Percentiles rank a stretch among this genome's conserved stretches.
phyloP scores from a whole-genome alignment of 2,329 filamentous ascomycete genomes.

The Cucurbitaria berberidis region DNA sequence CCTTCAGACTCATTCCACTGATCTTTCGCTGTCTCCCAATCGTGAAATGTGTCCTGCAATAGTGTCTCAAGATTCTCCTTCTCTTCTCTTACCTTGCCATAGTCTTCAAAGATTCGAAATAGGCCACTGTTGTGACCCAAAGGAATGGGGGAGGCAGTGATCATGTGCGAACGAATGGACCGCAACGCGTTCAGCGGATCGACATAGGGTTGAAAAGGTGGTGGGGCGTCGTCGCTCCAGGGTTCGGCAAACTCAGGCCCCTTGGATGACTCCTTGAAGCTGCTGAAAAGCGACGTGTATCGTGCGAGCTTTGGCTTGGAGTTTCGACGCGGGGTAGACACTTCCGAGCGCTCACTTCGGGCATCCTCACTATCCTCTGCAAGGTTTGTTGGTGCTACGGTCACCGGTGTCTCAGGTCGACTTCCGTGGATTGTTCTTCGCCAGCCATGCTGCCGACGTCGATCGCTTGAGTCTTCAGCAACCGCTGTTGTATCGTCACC shows the following conservation, averaged over 20 bases:
- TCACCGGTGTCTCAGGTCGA: slow-evolving; percentile 29
- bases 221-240: slow-evolving; percentile 32
- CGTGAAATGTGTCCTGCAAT: slow-evolving; percentile 34
- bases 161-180: slow-evolving; percentile 36
- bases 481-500: slow-evolving; percentile 5
- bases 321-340: slow-evolving; percentile 37
- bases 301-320: slow-evolving; percentile 50
- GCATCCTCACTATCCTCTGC: slow-evolving; percentile 35
- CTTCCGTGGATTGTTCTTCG: slow-evolving; percentile 30
- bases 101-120: slow-evolving; percentile 53
- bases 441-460: slow-evolving; percentile 28
- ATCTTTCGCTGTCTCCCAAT: slow-evolving; percentile 36
- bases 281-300: slow-evolving; percentile 47
- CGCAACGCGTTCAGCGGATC: slow-evolving; percentile 35
- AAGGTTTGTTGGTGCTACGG: slow-evolving; percentile 14
- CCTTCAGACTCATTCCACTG: slow-evolving; percentile 42
- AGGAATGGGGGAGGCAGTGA: slow-evolving; percentile 31
- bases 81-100: slow-evolving; percentile 45
- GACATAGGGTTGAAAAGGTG: slow-evolving; percentile 18
- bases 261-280: slow-evolving; percentile 27
- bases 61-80: slow-evolving; percentile 37
- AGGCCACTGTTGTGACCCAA: slow-evolving; percentile 46
- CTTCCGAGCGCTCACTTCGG: slow-evolving; percentile 38
- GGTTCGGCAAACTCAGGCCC: slow-evolving; percentile 32
- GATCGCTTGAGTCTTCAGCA: slow-evolving; percentile 21